Percentiles rank a stretch among this genome's conserved stretches.
phyloP scores from a whole-genome alignment of 495 filamentous ascomycete genomes.

The Neurospora terricola region DNA sequence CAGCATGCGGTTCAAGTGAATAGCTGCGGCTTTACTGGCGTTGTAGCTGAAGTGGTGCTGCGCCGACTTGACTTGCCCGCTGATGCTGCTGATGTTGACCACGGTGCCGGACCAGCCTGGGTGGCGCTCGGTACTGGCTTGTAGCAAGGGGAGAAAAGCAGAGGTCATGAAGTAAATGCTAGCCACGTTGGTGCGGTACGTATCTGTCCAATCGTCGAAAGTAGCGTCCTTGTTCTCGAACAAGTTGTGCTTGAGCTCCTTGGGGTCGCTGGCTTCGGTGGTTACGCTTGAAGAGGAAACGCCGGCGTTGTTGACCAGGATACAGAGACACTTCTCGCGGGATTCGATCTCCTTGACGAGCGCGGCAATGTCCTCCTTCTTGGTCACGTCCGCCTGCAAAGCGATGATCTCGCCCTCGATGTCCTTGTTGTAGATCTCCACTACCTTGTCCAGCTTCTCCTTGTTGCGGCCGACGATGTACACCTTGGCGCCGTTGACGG shows the following conservation, averaged over 20 bases:
- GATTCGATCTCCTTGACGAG: conserved; percentile 53
- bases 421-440: conserved; percentile 22
- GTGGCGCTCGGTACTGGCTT: conserved; percentile 33
- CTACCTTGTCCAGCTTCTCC: conserved; percentile 20
- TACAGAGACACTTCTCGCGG: conserved; percentile 57
- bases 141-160: conserved; percentile 34
- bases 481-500: conserved; percentile 70
- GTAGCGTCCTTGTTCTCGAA: conserved; percentile 26
- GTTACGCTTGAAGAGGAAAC: conserved; percentile 51
- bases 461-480: conserved; percentile 71
- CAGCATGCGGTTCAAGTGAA: conserved; percentile 54
- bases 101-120: conserved; percentile 45
- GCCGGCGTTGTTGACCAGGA: conserved; percentile 76
- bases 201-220: conserved; percentile 57
- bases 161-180: conserved; percentile 47
- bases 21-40: conserved; percentile 61
- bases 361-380: conserved; percentile 56
- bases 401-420: conserved; percentile 38
- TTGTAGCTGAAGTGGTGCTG: conserved; percentile 73
- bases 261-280: conserved; percentile 42
- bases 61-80: conserved; percentile 51
- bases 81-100: conserved; percentile 46
- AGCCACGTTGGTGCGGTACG: conserved; percentile 69
- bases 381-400: conserved; percentile 65
- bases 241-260: conserved; percentile 44